Conservation (phyloP, 1,284 basidiomycete species). For the Entoloma clypeatum region DNA sequence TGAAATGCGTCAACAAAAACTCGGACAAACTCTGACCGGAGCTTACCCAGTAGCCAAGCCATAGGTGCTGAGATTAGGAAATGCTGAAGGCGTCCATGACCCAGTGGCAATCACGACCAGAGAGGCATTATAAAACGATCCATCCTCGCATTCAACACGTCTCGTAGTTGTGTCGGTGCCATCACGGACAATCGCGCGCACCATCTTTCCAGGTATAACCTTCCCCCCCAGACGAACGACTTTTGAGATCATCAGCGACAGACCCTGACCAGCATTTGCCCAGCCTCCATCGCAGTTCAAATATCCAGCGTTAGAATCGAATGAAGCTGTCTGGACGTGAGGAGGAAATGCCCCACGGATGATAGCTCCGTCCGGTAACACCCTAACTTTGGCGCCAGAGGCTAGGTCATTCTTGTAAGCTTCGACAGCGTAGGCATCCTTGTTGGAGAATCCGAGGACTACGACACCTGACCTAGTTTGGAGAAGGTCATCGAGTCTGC, state of each 20-base stretch:
- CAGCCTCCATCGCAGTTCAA: slow-evolving; percentile 81
- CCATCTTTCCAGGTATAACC: slow-evolving; percentile 56
- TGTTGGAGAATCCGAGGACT: slow-evolving; percentile 38
- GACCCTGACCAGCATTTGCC: slow-evolving; percentile 74
- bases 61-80: slow-evolving; percentile 55
- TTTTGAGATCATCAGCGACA: slow-evolving; percentile 53
- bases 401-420: slow-evolving; percentile 57
- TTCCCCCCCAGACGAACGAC: slow-evolving; percentile 60
- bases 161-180: slow-evolving; percentile 41
- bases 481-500: slow-evolving; percentile 2
- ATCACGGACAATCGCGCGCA: slow-evolving; percentile 43
- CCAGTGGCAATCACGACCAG: slow-evolving; percentile 69
- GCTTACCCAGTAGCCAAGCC: slow-evolving; percentile 65
- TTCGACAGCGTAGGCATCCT: slow-evolving; percentile 40
- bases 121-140: slow-evolving; percentile 50
- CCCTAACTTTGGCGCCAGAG: slow-evolving; percentile 46
- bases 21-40: neutral
- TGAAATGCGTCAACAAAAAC: slow-evolving; percentile 4
- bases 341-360: slow-evolving; percentile 46
- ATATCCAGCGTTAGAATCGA: slow-evolving; percentile 49
- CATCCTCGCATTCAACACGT: slow-evolving; percentile 66
- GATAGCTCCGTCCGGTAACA: slow-evolving; percentile 35
- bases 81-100: slow-evolving; percentile 80
- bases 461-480: slow-evolving; percentile 62
- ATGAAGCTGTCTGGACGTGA: slow-evolving; percentile 30